Percentiles rank a stretch among this genome's conserved stretches.
These are phyloP conservation scores for Heterotrichella gracilis DNA, from an alignment of 352 stramenopile genomes.

Conservation along the genomic window DNA sequence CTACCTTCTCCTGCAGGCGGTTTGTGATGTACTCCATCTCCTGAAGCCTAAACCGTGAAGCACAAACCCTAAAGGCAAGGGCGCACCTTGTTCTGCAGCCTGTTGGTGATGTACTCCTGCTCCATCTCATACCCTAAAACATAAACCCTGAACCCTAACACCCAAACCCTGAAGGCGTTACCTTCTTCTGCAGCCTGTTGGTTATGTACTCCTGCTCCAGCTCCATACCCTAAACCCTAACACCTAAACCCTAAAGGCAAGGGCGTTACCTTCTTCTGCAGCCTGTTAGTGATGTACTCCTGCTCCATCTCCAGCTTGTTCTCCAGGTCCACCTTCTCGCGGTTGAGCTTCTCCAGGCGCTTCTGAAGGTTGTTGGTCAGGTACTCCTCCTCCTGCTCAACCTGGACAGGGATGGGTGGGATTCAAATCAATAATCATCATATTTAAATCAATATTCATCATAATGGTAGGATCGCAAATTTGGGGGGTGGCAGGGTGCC, in stretches of 20 bases:
- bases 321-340: constrained; percentile 19
- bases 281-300: constrained; percentile 21
- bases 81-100: constrained; percentile 18
- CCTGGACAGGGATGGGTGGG: too few species aligned
- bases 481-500: too few species aligned
- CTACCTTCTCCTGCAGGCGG: constrained; percentile 15
- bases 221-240: too few species aligned
- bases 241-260: too few species aligned
- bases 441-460: too few species aligned
- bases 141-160: too few species aligned
- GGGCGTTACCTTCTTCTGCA: constrained; percentile 18
- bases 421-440: too few species aligned
- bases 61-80: too few species aligned
- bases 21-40: constrained; percentile 18
- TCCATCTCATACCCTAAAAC: too few species aligned
- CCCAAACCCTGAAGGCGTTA: too few species aligned
- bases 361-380: constrained; percentile 17
- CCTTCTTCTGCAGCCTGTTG: constrained; percentile 17
- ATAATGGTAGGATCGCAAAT: not conserved
- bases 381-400: constrained; percentile 17
- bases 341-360: constrained; percentile 17
- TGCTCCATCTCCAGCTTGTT: constrained; percentile 21
- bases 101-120: constrained; percentile 22
- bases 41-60: too few species aligned
- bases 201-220: constrained; percentile 17